These are phyloP conservation scores for Astrothelium macrocarpum DNA, from an alignment of 495 filamentous ascomycete species.

Conservation along the genomic window DNA sequence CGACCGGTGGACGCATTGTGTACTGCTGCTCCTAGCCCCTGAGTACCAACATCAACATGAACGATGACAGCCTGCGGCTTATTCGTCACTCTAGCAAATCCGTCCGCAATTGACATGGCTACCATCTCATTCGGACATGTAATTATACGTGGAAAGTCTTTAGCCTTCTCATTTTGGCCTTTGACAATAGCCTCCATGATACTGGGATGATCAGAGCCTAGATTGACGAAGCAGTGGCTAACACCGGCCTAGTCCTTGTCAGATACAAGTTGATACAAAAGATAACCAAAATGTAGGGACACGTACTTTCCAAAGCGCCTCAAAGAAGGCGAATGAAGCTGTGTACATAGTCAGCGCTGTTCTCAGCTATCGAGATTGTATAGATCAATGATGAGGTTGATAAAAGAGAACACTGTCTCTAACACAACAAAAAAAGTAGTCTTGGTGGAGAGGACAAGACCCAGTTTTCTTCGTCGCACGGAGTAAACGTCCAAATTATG, in stretches of 20 bases:
- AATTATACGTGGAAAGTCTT: conserved; percentile 73
- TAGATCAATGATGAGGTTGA: background rate
- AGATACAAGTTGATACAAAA: background rate
- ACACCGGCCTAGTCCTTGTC: conserved; percentile 58
- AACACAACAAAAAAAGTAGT: background rate
- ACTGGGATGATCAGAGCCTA: conserved; percentile 87
- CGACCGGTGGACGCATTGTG: conserved; percentile 85
- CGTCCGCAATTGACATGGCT: conserved; percentile 92
- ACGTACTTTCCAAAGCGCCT: conserved; percentile 69
- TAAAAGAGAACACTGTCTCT: background rate
- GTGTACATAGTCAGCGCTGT: conserved; percentile 44
- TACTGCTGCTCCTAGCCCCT: conserved; percentile 81
- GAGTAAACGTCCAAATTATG: background rate
- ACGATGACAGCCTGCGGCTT: conserved; percentile 88
- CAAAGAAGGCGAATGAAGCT: conserved; percentile 82
- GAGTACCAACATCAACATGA: conserved; percentile 93
- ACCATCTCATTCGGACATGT: conserved; percentile 89
- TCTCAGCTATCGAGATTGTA: background rate
- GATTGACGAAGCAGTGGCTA: conserved; percentile 83
- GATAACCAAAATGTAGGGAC: background rate
- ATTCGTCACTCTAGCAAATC: conserved; percentile 77
- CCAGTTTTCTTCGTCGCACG: background rate
- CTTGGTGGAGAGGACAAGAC: background rate
- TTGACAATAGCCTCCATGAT: conserved; percentile 97
- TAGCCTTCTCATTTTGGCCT: conserved; percentile 57